Evolutionary conservation across 805 yeast genomes (phyloP).

Genomic region (Candida alai): DNA sequence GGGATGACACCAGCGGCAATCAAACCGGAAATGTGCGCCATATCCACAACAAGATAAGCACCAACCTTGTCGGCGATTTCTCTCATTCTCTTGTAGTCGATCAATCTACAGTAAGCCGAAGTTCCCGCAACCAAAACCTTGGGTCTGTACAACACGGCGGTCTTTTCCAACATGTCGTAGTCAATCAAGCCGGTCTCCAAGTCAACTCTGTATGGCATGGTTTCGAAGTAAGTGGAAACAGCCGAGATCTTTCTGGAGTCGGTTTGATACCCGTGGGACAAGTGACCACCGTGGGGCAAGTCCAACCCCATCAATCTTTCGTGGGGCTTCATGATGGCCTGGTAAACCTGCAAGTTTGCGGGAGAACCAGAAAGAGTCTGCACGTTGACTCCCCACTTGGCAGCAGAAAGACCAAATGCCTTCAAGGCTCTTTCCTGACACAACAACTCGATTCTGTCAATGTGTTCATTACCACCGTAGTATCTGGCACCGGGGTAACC

Average conservation of each 20-base stretch:
- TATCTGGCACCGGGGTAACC: constrained; percentile 98
- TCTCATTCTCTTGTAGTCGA: constrained; percentile 88
- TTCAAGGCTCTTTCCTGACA: constrained; percentile 91
- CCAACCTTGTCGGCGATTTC: constrained; percentile 90
- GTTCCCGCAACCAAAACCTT: constrained; percentile 95
- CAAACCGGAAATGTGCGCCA: constrained; percentile 97
- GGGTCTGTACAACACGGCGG: constrained; percentile 86
- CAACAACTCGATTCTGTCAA: constrained; percentile 83
- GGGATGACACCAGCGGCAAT: constrained; percentile 92
- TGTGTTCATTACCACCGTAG: constrained; percentile 96
- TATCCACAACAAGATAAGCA: constrained; percentile 88
- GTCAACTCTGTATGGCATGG: constrained; percentile 94
- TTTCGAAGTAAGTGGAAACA: constrained; percentile 91
- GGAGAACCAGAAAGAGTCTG: constrained; percentile 96
- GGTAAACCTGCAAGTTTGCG: constrained; percentile 90
- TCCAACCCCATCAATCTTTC: constrained; percentile 97
- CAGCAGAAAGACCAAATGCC: constrained; percentile 72
- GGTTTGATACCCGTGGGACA: constrained; percentile 96
- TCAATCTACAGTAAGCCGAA: constrained; percentile 87
- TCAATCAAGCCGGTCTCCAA: constrained; percentile 86
- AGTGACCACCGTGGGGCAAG: constrained; percentile 97
- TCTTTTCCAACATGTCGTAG: constrained; percentile 80
- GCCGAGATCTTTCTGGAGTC: constrained; percentile 84
- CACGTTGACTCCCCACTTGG: constrained; percentile 95
- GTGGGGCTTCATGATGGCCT: constrained; percentile 82